Conservation (phyloP, 2,329 filamentous ascomycete species). For the Alternaria alternata region DNA sequence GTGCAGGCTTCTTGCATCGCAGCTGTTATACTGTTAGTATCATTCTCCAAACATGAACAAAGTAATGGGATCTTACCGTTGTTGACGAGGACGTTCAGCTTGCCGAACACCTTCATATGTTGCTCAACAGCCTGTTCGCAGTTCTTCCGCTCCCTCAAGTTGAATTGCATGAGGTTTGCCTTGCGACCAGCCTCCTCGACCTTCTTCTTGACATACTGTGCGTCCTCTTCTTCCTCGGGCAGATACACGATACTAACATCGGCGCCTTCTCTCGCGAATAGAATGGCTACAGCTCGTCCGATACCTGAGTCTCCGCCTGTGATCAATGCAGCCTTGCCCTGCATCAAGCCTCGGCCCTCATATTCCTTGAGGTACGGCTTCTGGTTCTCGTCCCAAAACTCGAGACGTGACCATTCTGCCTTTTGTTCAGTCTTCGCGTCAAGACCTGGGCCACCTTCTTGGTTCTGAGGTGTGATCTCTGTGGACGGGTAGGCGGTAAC, state of each 20-base stretch:
- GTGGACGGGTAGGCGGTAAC: slow-evolving; percentile 31
- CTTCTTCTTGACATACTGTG: slow-evolving; percentile 72
- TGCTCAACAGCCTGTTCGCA: slow-evolving; percentile 73
- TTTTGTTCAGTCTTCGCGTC: slow-evolving; percentile 26
- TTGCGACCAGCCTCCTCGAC: slow-evolving; percentile 71
- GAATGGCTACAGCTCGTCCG: slow-evolving; percentile 73
- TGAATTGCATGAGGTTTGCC: slow-evolving; percentile 52
- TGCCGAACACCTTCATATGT: slow-evolving; percentile 68
- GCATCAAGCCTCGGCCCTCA: slow-evolving; percentile 27
- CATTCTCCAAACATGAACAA: background rate
- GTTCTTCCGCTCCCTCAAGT: slow-evolving; percentile 69
- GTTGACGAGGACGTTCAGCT: slow-evolving; percentile 66
- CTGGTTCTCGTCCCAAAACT: slow-evolving; percentile 31
- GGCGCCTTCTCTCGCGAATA: slow-evolving; percentile 81
- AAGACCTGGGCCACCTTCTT: slow-evolving; percentile 27
- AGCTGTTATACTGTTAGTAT: slow-evolving; percentile 42
- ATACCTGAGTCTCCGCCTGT: slow-evolving; percentile 83
- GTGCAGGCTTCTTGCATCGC: slow-evolving; percentile 64
- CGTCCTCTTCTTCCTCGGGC: slow-evolving; percentile 76
- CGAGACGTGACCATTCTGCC: slow-evolving; percentile 30
- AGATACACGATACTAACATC: slow-evolving; percentile 75
- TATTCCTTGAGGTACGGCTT: slow-evolving; percentile 35
- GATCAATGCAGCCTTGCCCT: slow-evolving; percentile 62
- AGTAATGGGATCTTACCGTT: slow-evolving; percentile 18
- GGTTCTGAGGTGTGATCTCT: slow-evolving; percentile 24